phyloP scores from a whole-genome alignment of 2,329 filamentous ascomycete genomes.

The Verruconis gallopava region DNA sequence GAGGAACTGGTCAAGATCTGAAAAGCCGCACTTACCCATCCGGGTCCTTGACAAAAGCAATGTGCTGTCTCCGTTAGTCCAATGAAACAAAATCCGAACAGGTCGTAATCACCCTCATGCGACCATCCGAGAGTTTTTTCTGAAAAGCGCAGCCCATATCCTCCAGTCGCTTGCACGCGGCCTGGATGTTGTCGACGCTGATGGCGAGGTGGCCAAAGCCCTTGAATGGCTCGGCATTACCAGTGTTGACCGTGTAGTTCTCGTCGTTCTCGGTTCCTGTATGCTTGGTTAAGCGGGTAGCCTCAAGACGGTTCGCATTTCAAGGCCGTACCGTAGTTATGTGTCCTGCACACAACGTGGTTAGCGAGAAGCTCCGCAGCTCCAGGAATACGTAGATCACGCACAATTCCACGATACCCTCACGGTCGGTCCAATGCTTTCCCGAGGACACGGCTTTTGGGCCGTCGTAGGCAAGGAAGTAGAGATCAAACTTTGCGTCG shows the following conservation, averaged over 20 bases:
- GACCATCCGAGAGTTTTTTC: slow-evolving; percentile 83
- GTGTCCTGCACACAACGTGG: too few relatives aligned
- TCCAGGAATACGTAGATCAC: too few relatives aligned
- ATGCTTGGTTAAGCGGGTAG: too few relatives aligned
- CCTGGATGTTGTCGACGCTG: slow-evolving; percentile 55
- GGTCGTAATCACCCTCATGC: slow-evolving; percentile 44
- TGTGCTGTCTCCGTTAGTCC: slow-evolving; percentile 54
- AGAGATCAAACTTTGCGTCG: slow-evolving; percentile 85
- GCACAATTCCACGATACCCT: slow-evolving; percentile 83
- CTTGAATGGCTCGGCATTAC: slow-evolving; percentile 80
- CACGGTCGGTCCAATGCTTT: slow-evolving; percentile 65
- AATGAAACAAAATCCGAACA: background rate
- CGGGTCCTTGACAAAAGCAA: slow-evolving; percentile 82
- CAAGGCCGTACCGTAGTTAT: too few relatives aligned
- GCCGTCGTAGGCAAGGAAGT: slow-evolving; percentile 84
- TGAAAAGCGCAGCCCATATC: slow-evolving; percentile 87
- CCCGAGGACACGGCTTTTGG: slow-evolving; percentile 61
- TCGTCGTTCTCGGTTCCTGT: slow-evolving; percentile 83
- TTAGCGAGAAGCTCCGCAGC: too few relatives aligned
- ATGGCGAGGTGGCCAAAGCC: slow-evolving; percentile 78
- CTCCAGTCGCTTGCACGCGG: slow-evolving; percentile 78
- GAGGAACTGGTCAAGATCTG: too few relatives aligned
- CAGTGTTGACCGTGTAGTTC: slow-evolving; percentile 69
- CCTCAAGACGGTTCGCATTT: too few relatives aligned
- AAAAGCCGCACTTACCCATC: too few relatives aligned